These are phyloP conservation scores for Alectoria sarmentosa DNA, from an alignment of 495 filamentous ascomycete species.

Conservation along the genomic window DNA sequence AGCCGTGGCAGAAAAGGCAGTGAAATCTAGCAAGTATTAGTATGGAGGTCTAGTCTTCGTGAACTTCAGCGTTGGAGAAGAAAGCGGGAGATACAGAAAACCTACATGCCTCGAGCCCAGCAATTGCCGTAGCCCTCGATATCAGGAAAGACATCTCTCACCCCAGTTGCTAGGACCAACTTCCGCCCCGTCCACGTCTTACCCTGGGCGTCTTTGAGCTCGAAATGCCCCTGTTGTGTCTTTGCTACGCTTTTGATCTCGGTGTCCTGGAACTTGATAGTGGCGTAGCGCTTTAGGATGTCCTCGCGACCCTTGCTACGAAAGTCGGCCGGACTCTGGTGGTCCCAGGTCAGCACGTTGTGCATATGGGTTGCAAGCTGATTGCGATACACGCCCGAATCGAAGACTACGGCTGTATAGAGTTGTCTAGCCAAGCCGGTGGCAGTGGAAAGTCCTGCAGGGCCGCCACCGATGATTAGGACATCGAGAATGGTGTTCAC, in stretches of 20 bases:
- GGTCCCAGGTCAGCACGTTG: conserved; percentile 44
- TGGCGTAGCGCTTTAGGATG: conserved; percentile 37
- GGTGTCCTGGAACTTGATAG: conserved; percentile 34
- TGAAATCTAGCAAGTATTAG: conserved; percentile 28
- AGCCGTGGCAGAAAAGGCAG: conserved; percentile 44
- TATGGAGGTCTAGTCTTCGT: conserved; percentile 9
- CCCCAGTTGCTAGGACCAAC: conserved; percentile 44
- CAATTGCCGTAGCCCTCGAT: conserved; percentile 33
- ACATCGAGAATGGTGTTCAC: conserved; percentile 31
- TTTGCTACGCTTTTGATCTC: conserved; percentile 27
- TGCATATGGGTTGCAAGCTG: conserved; percentile 41
- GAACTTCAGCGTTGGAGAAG: too few relatives aligned
- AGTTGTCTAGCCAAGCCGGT: conserved; percentile 41
- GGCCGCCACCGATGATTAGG: conserved; percentile 52
- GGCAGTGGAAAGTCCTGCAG: conserved; percentile 47
- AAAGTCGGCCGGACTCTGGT: conserved; percentile 35
- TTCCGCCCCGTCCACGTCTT: conserved; percentile 38
- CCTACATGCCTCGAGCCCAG: conserved; percentile 32
- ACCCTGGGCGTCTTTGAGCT: conserved; percentile 30
- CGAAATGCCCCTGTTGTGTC: conserved; percentile 28
- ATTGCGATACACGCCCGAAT: conserved; percentile 46
- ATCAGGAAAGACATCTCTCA: conserved; percentile 34
- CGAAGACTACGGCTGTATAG: conserved; percentile 44
- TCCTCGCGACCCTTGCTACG: conserved; percentile 34
- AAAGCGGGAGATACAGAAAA: too few relatives aligned